phyloP scores from a whole-genome alignment of 2,329 filamentous ascomycete species.

The Xylariaceae sp. region DNA sequence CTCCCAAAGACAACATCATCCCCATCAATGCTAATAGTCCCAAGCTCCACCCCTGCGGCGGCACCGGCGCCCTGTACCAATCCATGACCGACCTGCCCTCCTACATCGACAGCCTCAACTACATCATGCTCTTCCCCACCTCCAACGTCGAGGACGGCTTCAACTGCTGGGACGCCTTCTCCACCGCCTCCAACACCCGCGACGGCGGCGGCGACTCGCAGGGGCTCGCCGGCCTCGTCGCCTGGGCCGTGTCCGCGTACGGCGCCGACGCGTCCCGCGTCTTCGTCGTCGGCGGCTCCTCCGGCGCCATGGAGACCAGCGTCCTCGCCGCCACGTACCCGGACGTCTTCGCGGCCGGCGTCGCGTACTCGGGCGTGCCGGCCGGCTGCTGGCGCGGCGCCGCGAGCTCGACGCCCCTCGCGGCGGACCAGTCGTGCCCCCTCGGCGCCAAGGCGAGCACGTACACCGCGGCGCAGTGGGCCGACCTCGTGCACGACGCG shows the following conservation, averaged over 20 bases:
- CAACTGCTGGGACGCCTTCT: constrained; percentile 43
- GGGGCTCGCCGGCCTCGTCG: constrained; percentile 55
- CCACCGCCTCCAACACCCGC: constrained; percentile 30
- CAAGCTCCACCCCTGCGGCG: constrained; percentile 43
- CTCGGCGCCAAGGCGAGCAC: constrained; percentile 32
- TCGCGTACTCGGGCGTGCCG: constrained; percentile 38
- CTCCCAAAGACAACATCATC: neutral
- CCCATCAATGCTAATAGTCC: neutral
- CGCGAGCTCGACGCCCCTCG: constrained; percentile 28
- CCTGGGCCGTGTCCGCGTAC: constrained; percentile 46
- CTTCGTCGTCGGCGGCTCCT: constrained; percentile 46
- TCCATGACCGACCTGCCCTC: constrained; percentile 37
- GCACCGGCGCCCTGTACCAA: constrained; percentile 43
- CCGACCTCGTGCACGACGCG: constrained; percentile 38
- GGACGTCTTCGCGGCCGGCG: constrained; percentile 39
- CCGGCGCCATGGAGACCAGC: constrained; percentile 45
- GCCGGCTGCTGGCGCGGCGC: constrained; percentile 36
- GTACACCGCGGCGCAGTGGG: constrained; percentile 42
- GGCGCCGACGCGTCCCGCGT: constrained; percentile 45
- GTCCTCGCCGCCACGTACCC: constrained; percentile 42
- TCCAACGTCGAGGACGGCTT: constrained; percentile 20
- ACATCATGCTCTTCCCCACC: constrained; percentile 2
- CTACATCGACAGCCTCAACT: constrained; percentile 46
- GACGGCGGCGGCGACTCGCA: constrained; percentile 52
- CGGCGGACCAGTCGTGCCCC: constrained; percentile 37